Percentiles rank a stretch among this genome's conserved stretches.
These are phyloP conservation scores for Suillus subluteus DNA, from an alignment of 768 basidiomycete species.

Conservation along the genomic window DNA sequence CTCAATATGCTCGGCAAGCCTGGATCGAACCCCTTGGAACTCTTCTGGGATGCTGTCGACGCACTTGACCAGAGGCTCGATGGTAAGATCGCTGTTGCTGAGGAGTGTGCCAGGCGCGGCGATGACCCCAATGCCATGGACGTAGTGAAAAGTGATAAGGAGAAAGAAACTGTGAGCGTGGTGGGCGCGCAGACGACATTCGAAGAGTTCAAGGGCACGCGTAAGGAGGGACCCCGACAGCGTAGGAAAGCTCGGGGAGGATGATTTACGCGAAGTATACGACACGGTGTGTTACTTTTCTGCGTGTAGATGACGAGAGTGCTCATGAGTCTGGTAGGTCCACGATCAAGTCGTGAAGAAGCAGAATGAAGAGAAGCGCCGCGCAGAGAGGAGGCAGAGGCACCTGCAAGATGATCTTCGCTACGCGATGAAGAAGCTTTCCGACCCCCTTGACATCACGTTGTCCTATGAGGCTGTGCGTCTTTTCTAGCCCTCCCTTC, in stretches of 20 bases:
- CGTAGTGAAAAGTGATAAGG: slow-evolving; percentile 25
- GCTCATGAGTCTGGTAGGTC: slow-evolving; percentile 49
- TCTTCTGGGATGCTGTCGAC: slow-evolving; percentile 96
- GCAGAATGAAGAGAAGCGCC: slow-evolving; percentile 85
- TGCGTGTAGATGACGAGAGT: not conserved
- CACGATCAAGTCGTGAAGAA: slow-evolving; percentile 71
- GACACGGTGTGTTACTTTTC: slow-evolving; percentile 53
- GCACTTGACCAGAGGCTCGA: slow-evolving; percentile 85
- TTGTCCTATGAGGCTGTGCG: slow-evolving; percentile 81
- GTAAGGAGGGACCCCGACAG: slow-evolving; percentile 61
- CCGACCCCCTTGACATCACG: slow-evolving; percentile 78
- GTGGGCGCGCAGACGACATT: slow-evolving; percentile 62
- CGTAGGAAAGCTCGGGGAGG: slow-evolving; percentile 47
- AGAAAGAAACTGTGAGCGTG: slow-evolving; percentile 39
- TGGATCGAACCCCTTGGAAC: slow-evolving; percentile 92
- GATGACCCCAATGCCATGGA: slow-evolving; percentile 45
- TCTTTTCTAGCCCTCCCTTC: slow-evolving; percentile 11
- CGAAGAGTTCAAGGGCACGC: slow-evolving; percentile 61
- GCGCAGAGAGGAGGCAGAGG: slow-evolving; percentile 80
- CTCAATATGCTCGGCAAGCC: slow-evolving; percentile 86
- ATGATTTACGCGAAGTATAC: slow-evolving; percentile 63
- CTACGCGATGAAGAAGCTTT: slow-evolving; percentile 90
- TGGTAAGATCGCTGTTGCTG: slow-evolving; percentile 70
- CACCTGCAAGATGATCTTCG: slow-evolving; percentile 95
- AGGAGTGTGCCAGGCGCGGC: slow-evolving; percentile 56